Conservation (phyloP, 179 eudicot genomes). For the Camellia oleifera region DNA sequence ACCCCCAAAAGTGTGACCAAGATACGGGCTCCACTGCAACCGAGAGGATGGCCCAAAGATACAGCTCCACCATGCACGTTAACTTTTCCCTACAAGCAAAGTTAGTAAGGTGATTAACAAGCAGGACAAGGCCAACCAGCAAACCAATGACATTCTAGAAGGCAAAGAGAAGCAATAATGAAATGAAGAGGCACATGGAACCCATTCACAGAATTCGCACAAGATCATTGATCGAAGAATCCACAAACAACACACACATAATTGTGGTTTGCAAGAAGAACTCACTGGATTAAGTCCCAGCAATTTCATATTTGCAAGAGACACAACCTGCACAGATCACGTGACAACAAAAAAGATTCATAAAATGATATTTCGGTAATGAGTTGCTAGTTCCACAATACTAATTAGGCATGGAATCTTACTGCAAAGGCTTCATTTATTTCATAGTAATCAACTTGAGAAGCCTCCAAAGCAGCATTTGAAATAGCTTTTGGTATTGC, state of each 20-base stretch:
- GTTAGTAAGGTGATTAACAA: neutral
- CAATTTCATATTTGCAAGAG: constrained; percentile 85
- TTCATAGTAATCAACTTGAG: constrained; percentile 85
- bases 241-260: constrained; percentile 30
- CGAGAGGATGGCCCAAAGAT: constrained; percentile 91
- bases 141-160: neutral
- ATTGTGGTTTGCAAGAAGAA: constrained; percentile 3
- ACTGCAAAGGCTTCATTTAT: constrained; percentile 98
- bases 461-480: constrained; percentile 73
- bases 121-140: neutral
- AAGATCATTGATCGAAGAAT: constrained; percentile 22
- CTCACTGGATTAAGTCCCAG: constrained; percentile 89
- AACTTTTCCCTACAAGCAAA: constrained; percentile 61
- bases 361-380: neutral
- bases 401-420: constrained; percentile 23
- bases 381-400: neutral
- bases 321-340: constrained; percentile 64
- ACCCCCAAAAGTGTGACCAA: constrained; percentile 90
- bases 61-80: constrained; percentile 98
- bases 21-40: constrained; percentile 96
- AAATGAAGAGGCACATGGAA: constrained; percentile 15
- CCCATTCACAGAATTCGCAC: neutral
- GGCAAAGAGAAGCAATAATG: constrained; percentile 4
- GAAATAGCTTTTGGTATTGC: constrained; percentile 94
- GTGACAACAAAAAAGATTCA: constrained; percentile 1